A percentile compares a stretch with the other conserved stretches of the same genome.
These are phyloP conservation scores for Blastocystis sp. DNA, from an alignment of 352 stramenopile species.

Conservation along the genomic window DNA sequence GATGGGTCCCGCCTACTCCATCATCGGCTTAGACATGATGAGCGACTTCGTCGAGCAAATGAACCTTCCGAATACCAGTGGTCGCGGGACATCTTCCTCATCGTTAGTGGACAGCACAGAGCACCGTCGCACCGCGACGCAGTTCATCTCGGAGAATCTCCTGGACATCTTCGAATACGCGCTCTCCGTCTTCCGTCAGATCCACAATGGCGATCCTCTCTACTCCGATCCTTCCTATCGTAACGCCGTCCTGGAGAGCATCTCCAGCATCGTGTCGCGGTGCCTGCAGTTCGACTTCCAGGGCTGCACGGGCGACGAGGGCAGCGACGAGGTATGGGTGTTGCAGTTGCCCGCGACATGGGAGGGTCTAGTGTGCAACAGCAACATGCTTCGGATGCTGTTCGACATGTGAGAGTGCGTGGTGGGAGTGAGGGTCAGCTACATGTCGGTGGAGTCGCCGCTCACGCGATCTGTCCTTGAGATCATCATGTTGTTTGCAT, in stretches of 20 bases:
- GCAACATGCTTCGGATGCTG: constrained; percentile 14
- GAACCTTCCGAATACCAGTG: constrained; percentile 36
- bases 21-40: constrained; percentile 64
- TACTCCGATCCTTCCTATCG: constrained; percentile 21
- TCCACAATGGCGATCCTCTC: not conserved
- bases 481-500: constrained; percentile 54
- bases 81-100: not conserved
- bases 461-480: constrained; percentile 16
- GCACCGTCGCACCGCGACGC: constrained; percentile 33
- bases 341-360: constrained; percentile 43
- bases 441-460: constrained; percentile 39
- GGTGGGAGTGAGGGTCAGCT: not conserved
- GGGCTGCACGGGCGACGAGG: constrained; percentile 43
- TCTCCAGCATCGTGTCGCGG: constrained; percentile 1
- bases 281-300: constrained; percentile 66
- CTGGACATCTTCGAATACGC: constrained; percentile 53
- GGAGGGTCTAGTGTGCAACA: constrained; percentile 49
- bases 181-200: not conserved
- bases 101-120: constrained; percentile 53
- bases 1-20: not conserved
- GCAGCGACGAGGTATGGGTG: constrained; percentile 54
- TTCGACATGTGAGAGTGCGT: constrained; percentile 33
- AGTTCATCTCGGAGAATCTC: constrained; percentile 64
- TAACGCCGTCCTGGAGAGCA: not conserved
- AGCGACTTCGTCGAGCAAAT: constrained; percentile 67